A percentile compares a stretch with the other conserved stretches of the same genome.
Evolutionary conservation across 1,284 basidiomycete species (phyloP).

Genomic region (Tranzscheliella williamsii): DNA sequence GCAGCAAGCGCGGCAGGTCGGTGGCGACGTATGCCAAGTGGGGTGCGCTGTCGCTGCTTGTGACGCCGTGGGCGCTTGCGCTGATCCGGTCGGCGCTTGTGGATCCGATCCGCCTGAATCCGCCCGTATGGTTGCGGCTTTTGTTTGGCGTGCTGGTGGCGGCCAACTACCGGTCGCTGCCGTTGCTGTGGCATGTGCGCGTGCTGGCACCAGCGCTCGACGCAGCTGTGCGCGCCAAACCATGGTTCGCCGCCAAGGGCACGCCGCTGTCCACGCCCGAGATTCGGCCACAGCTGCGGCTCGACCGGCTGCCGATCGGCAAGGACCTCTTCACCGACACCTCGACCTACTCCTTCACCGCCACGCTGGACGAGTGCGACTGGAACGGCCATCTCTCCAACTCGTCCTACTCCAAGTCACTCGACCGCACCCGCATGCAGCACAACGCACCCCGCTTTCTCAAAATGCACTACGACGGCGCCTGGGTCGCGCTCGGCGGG

Average conservation of each 20-base stretch:
- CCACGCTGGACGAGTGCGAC: conserved; percentile 44
- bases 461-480: conserved; percentile 38
- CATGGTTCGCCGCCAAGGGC: conserved; percentile 1
- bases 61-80: background rate
- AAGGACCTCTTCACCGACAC: conserved; percentile 40
- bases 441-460: conserved; percentile 30
- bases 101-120: conserved; percentile 22
- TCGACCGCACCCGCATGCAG: conserved; percentile 37
- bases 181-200: conserved; percentile 37
- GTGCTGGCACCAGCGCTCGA: conserved; percentile 30
- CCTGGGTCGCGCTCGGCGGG: conserved; percentile 37
- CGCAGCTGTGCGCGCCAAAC: conserved; percentile 7
- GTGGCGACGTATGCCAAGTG: background rate
- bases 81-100: background rate
- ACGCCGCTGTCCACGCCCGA: background rate
- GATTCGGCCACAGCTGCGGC: conserved; percentile 20
- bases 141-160: conserved; percentile 24
- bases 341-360: conserved; percentile 11
- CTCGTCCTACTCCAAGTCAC: conserved; percentile 32
- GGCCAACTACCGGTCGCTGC: conserved; percentile 34
- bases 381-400: conserved; percentile 47
- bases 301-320: conserved; percentile 30
- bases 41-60: background rate
- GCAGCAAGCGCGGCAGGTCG: too few relatives aligned
- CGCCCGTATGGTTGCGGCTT: conserved; percentile 31